Evolutionary conservation across 2,329 filamentous ascomycete genomes (phyloP), one percentile per base, ranked within the genome.

Genomic region (Catunica adiposa): DNA sequence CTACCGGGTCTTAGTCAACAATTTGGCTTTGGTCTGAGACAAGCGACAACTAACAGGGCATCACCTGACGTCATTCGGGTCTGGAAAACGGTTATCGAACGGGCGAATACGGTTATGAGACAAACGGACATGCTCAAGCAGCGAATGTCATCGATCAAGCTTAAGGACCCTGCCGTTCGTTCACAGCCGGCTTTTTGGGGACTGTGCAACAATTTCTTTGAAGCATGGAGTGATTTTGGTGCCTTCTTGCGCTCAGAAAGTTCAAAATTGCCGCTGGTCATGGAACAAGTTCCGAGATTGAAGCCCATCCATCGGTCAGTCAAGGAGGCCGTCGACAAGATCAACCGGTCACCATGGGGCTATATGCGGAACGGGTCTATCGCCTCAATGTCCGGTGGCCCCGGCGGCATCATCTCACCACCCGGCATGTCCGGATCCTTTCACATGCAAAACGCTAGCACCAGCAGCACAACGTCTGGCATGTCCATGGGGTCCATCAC

Each of bases 241-340:
- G 70, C 69, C 37, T 76, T 76, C 63, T 74, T 85, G 60, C 82
- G 78, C 64, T 71, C 72, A 66, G 56, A 56, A 7, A 51, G 54
- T n/a, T 75, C 72, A 62, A 70, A 69, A 47, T 68, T 78, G 26
- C 70, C 74, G 47, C 66, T 83, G 6, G 75, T 78, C 2, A 70
- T 76, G 25, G 86, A 94, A 60, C 83, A 89, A 47, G 81, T 86
- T 64, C 70, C 77, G 25, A 77, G 86, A 55, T 77, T 96, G 61
- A 80, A 84, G 58, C 88, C 88, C 1, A 79, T 95, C 48, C 89
- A 96, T 64, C 82, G 82, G 62, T 81, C 80, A 58, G 83, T 92
- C 64, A 89, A 89, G 65, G 86, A 94, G 64, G 86, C 86, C 11
- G 84, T 77, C 58, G 78, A 80, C 55, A 71, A 84, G 51, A 92